Evolutionary conservation across 768 basidiomycete species (phyloP).

Genomic region (Boletus tylopilopsis): DNA sequence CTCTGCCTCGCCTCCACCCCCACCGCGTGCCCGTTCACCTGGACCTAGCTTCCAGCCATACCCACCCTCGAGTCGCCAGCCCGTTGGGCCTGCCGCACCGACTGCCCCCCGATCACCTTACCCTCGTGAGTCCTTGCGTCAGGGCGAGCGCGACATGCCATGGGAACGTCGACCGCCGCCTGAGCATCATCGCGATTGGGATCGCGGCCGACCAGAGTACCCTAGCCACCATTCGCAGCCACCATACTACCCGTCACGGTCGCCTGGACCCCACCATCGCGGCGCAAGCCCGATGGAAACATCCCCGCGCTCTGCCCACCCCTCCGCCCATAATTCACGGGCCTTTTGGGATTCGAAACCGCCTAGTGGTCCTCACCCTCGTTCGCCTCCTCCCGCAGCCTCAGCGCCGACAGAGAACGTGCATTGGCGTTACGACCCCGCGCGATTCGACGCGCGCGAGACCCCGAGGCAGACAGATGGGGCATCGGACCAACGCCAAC

Average conservation of each 20-base stretch:
- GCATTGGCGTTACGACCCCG: constrained; percentile 60
- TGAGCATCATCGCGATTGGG: constrained; percentile 52
- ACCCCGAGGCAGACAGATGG: constrained; percentile 30
- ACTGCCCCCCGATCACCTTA: constrained; percentile 61
- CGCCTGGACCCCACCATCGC: constrained; percentile 37
- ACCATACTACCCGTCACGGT: constrained; percentile 32
- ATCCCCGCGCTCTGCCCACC: constrained; percentile 56
- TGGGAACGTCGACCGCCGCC: constrained; percentile 62
- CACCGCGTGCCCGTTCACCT: constrained; percentile 49
- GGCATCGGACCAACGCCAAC: constrained; percentile 32
- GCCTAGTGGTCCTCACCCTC: constrained; percentile 28
- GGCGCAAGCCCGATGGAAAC: constrained; percentile 52
- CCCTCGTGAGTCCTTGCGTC: constrained; percentile 46
- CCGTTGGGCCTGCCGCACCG: constrained; percentile 50
- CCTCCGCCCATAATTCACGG: constrained; percentile 30
- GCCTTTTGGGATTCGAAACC: constrained; percentile 66
- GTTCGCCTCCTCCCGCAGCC: constrained; percentile 34
- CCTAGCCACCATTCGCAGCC: constrained; percentile 29
- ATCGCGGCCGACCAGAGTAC: constrained; percentile 40
- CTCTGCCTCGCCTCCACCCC: constrained; percentile 58
- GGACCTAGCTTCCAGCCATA: constrained; percentile 47
- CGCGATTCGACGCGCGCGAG: constrained; percentile 49
- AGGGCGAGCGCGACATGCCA: constrained; percentile 46
- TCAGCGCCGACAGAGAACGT: constrained; percentile 40
- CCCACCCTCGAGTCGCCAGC: constrained; percentile 43